Conservation (phyloP, 306 rosid genomes). For the Sicyos baderoa region DNA sequence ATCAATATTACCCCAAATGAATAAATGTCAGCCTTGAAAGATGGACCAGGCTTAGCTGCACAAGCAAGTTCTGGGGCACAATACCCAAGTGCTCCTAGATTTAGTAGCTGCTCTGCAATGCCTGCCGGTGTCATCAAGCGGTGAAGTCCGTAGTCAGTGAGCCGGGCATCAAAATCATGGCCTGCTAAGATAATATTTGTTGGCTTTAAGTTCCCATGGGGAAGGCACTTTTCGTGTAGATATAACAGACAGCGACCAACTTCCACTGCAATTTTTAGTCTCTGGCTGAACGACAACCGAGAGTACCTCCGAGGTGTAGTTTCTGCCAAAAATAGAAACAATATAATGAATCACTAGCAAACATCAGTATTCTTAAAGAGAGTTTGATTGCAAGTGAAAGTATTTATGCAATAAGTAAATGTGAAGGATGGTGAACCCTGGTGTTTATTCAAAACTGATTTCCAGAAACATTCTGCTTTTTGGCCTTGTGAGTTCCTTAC, state of each 20-base stretch:
- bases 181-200: constrained; percentile 61
- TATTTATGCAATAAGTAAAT: background rate
- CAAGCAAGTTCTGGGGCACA: constrained; percentile 81
- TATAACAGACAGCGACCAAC: constrained; percentile 64
- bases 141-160: constrained; percentile 78
- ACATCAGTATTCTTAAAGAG: constrained; percentile 18
- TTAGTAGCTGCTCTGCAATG: constrained; percentile 79
- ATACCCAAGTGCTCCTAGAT: constrained; percentile 93
- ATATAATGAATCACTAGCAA: constrained; percentile 20
- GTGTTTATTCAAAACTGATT: background rate
- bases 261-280: constrained; percentile 72
- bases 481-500: background rate
- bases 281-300: constrained; percentile 66
- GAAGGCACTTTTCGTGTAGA: constrained; percentile 86
- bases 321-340: constrained; percentile 42
- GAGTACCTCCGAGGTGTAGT: constrained; percentile 83
- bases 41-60: constrained; percentile 61
- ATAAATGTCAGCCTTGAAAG: constrained; percentile 89
- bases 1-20: constrained; percentile 88
- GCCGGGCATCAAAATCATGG: constrained; percentile 54
- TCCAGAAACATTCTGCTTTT: background rate
- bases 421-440: background rate
- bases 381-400: constrained; percentile 20
- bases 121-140: constrained; percentile 90
- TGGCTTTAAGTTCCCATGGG: constrained; percentile 92